These are phyloP conservation scores for Stachybotrys chlorohalonatus DNA, from an alignment of 2,329 filamentous ascomycete genomes.

Conservation along the genomic window DNA sequence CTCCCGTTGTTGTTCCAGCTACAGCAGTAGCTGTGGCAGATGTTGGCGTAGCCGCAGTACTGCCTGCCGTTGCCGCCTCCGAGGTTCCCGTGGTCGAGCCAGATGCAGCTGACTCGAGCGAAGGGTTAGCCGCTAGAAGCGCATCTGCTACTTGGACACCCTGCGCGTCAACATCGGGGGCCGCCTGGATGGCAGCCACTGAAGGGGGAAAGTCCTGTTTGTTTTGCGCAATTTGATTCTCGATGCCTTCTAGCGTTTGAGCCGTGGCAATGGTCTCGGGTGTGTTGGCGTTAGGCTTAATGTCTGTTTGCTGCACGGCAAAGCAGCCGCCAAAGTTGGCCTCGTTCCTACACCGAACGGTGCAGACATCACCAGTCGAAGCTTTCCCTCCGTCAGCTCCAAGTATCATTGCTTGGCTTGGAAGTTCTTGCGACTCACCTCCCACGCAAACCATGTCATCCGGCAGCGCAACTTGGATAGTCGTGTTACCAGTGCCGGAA, in stretches of 20 bases:
- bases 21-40: too few relatives aligned
- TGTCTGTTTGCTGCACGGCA: slow-evolving; percentile 1
- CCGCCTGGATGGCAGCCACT: neutral
- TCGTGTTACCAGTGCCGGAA: neutral
- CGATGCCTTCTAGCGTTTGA: neutral
- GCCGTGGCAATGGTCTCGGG: neutral
- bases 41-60: too few relatives aligned
- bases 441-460: neutral
- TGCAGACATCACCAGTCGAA: neutral
- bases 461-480: neutral
- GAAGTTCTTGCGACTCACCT: neutral
- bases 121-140: neutral
- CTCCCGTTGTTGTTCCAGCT: too few relatives aligned
- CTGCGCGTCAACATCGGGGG: neutral
- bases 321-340: slow-evolving; percentile 1
- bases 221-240: neutral
- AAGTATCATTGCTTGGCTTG: neutral
- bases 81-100: neutral
- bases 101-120: neutral
- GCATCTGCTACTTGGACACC: neutral
- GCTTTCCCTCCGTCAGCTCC: neutral
- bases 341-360: neutral
- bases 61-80: neutral
- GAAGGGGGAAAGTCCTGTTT: neutral
- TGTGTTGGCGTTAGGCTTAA: neutral